phyloP scores from a whole-genome alignment of 371 early-diverging fungal species.

The Mortierella sp. region DNA sequence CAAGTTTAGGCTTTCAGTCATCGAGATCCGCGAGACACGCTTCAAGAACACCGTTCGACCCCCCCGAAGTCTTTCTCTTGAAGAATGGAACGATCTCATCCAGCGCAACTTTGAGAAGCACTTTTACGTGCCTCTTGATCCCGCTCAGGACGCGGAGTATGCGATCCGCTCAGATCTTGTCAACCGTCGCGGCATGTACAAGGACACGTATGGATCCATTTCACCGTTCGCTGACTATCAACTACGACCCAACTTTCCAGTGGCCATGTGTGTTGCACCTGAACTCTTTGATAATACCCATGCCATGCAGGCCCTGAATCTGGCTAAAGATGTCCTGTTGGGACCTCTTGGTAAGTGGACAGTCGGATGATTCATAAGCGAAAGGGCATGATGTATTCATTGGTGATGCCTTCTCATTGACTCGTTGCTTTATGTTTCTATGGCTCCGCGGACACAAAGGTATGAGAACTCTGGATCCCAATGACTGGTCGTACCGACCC shows the following conservation, averaged over 20 bases:
- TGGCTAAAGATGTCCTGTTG: constrained; percentile 71
- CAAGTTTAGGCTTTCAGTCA: constrained; percentile 60
- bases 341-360: constrained; percentile 80
- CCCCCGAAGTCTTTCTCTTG: constrained; percentile 59
- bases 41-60: constrained; percentile 21
- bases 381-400: too few relatives aligned
- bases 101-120: constrained; percentile 85
- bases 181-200: constrained; percentile 95
- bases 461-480: constrained; percentile 94
- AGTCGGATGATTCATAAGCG: neutral
- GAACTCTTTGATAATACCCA: constrained; percentile 87
- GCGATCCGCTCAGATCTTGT: constrained; percentile 74
- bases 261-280: constrained; percentile 96
- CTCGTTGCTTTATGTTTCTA: neutral
- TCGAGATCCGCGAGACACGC: constrained; percentile 52
- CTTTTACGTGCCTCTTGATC: constrained; percentile 86
- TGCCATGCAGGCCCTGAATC: constrained; percentile 74
- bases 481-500: constrained; percentile 89
- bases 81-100: constrained; percentile 83
- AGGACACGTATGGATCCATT: constrained; percentile 85
- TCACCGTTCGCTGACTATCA: constrained; percentile 88
- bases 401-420: too few relatives aligned
- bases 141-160: constrained; percentile 67
- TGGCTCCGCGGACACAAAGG: constrained; percentile 44
- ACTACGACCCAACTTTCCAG: constrained; percentile 89